These are phyloP conservation scores for Trypanosoma scelopori DNA, from an alignment of 208 protist genomes.

Conservation along the genomic window DNA sequence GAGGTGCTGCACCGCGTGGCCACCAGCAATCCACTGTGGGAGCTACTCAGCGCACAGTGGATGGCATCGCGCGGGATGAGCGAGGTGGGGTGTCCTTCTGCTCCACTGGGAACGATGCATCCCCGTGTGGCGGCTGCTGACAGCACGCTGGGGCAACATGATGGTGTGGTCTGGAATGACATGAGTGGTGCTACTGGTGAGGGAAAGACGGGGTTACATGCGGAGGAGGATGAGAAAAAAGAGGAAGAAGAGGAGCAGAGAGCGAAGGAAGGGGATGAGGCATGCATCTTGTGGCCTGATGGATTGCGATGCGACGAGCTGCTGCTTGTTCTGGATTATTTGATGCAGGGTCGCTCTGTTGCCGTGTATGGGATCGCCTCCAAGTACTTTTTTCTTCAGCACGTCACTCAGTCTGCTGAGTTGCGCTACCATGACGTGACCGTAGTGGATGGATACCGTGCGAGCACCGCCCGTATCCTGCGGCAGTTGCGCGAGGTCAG, in stretches of 20 bases:
- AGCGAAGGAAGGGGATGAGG: not conserved
- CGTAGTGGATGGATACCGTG: conserved; percentile 47
- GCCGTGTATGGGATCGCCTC: conserved; percentile 78
- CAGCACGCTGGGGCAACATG: not conserved
- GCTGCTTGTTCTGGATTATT: conserved; percentile 62
- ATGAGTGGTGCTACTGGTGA: not conserved
- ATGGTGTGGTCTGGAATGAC: not conserved
- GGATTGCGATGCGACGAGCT: conserved; percentile 59
- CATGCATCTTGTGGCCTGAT: conserved; percentile 44
- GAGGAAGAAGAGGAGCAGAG: not conserved
- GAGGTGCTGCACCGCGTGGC: conserved; percentile 58
- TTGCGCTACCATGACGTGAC: conserved; percentile 36
- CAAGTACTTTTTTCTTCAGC: conserved; percentile 78
- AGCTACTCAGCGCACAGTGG: conserved; percentile 13
- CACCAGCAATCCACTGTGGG: conserved; percentile 30
- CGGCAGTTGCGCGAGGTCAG: conserved; percentile 18
- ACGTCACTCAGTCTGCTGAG: conserved; percentile 58
- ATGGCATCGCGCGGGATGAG: not conserved
- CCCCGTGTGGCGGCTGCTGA: not conserved
- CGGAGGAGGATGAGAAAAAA: not conserved
- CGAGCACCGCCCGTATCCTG: conserved; percentile 1
- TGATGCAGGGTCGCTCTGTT: conserved; percentile 72
- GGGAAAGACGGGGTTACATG: not conserved
- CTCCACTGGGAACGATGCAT: not conserved
- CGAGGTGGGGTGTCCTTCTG: not conserved